Evolutionary conservation across 108 stramenopile genomes (phyloP).

Genomic region (Schizochytrium sp.): DNA sequence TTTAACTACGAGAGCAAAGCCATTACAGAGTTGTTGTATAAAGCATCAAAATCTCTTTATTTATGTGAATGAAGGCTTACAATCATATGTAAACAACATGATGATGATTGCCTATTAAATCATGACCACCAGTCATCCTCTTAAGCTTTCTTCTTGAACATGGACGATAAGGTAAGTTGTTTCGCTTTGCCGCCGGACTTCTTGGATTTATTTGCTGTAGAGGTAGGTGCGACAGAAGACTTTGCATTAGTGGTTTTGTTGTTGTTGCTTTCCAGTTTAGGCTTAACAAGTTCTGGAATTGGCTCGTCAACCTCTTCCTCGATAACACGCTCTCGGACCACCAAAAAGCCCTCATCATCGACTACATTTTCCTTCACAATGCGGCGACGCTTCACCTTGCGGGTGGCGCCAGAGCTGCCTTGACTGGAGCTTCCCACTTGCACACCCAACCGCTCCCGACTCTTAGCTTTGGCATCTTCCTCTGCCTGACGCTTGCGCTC

Average conservation of each 20-base stretch:
- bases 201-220: not conserved
- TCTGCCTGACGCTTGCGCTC: not conserved
- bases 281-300: not conserved
- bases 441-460: conserved; percentile 36
- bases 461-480: not conserved
- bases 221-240: not conserved
- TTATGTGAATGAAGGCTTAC: too few species aligned
- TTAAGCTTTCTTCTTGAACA: not conserved
- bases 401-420: not conserved
- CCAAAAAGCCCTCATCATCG: conserved; percentile 53
- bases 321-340: conserved; percentile 31
- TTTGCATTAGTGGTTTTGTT: not conserved
- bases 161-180: conserved; percentile 19
- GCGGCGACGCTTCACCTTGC: conserved; percentile 49
- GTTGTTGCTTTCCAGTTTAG: not conserved
- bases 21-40: too few species aligned
- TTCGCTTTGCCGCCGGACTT: conserved; percentile 12
- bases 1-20: too few species aligned
- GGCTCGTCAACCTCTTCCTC: conserved; percentile 55
- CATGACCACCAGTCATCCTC: too few species aligned
- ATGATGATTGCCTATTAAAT: too few species aligned
- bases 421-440: not conserved
- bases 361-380: not conserved
- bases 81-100: too few species aligned
- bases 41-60: too few species aligned